Conservation (phyloP, 2,329 filamentous ascomycete species). For the Sporothrix dimorphospora region DNA sequence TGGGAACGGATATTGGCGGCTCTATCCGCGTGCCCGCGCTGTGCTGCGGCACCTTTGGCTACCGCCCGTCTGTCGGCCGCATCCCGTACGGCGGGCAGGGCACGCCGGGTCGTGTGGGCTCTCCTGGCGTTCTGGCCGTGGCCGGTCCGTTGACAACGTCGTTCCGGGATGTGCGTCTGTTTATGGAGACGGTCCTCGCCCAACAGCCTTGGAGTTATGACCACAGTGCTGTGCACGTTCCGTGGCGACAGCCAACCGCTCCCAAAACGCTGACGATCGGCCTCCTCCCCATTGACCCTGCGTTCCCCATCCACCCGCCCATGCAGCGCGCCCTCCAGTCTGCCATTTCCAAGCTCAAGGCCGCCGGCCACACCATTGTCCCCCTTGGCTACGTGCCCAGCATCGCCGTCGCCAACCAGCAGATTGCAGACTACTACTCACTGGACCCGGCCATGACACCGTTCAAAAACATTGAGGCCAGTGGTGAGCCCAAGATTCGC, state of each 20-base stretch:
- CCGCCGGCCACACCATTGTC: constrained; percentile 15
- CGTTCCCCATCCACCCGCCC: constrained; percentile 14
- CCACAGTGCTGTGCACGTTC: neutral
- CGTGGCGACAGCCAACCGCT: neutral
- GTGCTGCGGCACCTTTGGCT: constrained; percentile 40
- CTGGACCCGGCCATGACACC: constrained; percentile 2
- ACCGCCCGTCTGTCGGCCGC: constrained; percentile 35
- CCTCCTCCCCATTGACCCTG: constrained; percentile 3
- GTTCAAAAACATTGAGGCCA: constrained; percentile 3
- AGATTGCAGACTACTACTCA: constrained; percentile 17
- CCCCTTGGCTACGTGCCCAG: constrained; percentile 1
- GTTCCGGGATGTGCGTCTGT: constrained; percentile 55
- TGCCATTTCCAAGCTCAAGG: neutral
- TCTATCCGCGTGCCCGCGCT: constrained; percentile 37
- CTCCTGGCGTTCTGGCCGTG: neutral
- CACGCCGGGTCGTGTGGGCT: neutral
- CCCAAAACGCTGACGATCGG: constrained; percentile 4
- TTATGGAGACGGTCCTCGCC: constrained; percentile 55
- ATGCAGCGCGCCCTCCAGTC: constrained; percentile 8
- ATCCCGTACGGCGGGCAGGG: constrained; percentile 10
- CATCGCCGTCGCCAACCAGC: neutral
- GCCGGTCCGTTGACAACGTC: constrained; percentile 42
- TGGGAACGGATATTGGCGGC: constrained; percentile 43
- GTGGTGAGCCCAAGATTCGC: constrained; percentile 13
- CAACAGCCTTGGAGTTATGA: constrained; percentile 43